These are phyloP conservation scores for Nakazawaea wyomingensis DNA, from an alignment of 805 yeast genomes.

Conservation along the genomic window DNA sequence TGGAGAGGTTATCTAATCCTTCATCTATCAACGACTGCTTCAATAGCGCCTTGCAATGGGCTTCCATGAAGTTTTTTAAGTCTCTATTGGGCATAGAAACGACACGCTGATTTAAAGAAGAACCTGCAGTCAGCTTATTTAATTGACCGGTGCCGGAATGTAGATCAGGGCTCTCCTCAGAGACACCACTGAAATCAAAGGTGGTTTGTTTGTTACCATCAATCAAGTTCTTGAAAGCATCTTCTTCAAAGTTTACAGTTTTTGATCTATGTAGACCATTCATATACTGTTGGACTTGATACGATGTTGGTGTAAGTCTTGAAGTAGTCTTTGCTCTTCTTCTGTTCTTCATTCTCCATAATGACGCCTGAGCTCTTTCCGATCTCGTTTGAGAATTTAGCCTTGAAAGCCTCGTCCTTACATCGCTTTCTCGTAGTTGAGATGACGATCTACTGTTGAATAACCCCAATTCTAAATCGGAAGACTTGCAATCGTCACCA, in stretches of 20 bases:
- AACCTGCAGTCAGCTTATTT: not conserved
- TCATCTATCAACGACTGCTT: constrained; percentile 61
- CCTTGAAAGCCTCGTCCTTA: constrained; percentile 30
- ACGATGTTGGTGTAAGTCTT: constrained; percentile 27
- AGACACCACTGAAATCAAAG: constrained; percentile 7
- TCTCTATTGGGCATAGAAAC: constrained; percentile 13
- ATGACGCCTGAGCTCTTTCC: constrained; percentile 63
- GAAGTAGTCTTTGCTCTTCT: constrained; percentile 45
- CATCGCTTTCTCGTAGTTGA: not conserved
- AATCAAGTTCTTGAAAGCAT: constrained; percentile 1
- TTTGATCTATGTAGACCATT: constrained; percentile 9
- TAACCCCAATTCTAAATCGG: not conserved
- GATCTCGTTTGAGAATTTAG: constrained; percentile 37
- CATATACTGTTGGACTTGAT: constrained; percentile 14
- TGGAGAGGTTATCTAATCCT: constrained; percentile 38
- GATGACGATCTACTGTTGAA: not conserved
- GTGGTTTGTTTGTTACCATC: constrained; percentile 1
- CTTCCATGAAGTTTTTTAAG: constrained; percentile 21
- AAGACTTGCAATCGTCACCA: constrained; percentile 19
- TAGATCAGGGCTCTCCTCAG: not conserved
- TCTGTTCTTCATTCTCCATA: constrained; percentile 54
- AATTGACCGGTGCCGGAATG: not conserved
- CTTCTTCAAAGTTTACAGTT: not conserved
- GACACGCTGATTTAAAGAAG: constrained; percentile 2
- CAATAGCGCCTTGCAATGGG: constrained; percentile 47